These are phyloP conservation scores for Parsonsia alboflavescens DNA, from an alignment of 257 asterid genomes.

Conservation along the genomic window DNA sequence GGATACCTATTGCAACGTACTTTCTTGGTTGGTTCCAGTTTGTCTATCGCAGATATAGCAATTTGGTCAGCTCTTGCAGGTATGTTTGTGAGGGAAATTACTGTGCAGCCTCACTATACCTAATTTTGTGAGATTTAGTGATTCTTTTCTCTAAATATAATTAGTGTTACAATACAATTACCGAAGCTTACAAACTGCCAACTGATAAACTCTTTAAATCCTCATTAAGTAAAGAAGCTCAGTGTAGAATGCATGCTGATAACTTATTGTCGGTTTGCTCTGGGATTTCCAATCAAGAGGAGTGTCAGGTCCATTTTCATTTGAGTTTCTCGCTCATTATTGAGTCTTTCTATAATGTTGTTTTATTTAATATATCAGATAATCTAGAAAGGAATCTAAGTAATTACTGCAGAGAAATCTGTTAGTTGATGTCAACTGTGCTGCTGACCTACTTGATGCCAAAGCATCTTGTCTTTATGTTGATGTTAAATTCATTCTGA, in stretches of 20 bases:
- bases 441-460: not conserved
- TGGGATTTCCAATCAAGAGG: not conserved
- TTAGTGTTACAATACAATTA: not conserved
- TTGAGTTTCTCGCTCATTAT: not conserved
- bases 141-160: not conserved
- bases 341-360: not conserved
- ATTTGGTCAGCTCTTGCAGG: conserved; percentile 93
- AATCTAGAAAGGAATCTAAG: not conserved
- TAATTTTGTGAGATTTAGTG: not conserved
- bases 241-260: not conserved
- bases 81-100: conserved; percentile 14
- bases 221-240: not conserved
- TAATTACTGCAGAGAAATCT: not conserved
- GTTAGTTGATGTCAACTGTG: not conserved
- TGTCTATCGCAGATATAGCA: conserved; percentile 83
- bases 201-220: not conserved
- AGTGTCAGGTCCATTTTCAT: not conserved
- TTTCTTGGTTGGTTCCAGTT: conserved; percentile 54
- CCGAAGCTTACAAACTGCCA: not conserved
- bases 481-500: no score
- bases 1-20: conserved; percentile 53
- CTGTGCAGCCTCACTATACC: not conserved
- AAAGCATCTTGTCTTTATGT: no score
- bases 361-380: not conserved
- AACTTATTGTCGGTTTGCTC: not conserved